Base-by-base conservation (phyloP, 257 asterid species). In the Jasminum sambac region DNA sequence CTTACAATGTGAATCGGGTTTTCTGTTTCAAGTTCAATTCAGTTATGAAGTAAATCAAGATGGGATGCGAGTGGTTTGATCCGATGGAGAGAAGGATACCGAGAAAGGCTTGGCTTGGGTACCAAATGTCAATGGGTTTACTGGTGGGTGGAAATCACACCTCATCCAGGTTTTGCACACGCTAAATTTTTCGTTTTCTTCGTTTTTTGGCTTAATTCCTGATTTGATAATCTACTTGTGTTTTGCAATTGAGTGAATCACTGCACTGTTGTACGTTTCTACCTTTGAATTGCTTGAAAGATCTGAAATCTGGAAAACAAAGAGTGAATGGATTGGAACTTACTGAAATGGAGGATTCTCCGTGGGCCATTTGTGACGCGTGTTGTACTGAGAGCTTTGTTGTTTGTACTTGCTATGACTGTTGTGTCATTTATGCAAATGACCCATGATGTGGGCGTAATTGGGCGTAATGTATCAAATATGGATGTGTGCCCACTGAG, bases 131-230 rank as follows among this genome's bases (percentile, higher is more conserved):
- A 12, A 78, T 78, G 74, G 85, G 39, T 63, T 78, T 83, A 80
- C 77, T 83, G 70, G 78, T 83, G 88, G 88, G 88, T 80, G 88
- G 85, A 26, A 83, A 83, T 80, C 88, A 83, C 88, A 83, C 88
- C 23, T 80, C 88, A 0, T 83, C 85, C 85, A 83, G 88, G 80
- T 83, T 83, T 80, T 80, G 85, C 62, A 70, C 88, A 73, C 88
- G 88, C 75, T 83, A 83, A 76, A 46, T 70, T 57, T 23, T 67
- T 72, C 2, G 46, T 12, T 40, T 52, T 44, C 40, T 44, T 14
- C 34, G 30, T 58, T 63, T 17, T 52, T 83, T 68, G 68, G 65
- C 77, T 80, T 70, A 42, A 0, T 52, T 21, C 61, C n/a, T 43
- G 50, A 43, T 43, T 43, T 43, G n/a, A 43, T 43, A 59, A 71